Evolutionary conservation across 2,329 filamentous ascomycete genomes (phyloP), one percentile per base, ranked within the genome.

Genomic region (Graphiopsis chlorocephala): DNA sequence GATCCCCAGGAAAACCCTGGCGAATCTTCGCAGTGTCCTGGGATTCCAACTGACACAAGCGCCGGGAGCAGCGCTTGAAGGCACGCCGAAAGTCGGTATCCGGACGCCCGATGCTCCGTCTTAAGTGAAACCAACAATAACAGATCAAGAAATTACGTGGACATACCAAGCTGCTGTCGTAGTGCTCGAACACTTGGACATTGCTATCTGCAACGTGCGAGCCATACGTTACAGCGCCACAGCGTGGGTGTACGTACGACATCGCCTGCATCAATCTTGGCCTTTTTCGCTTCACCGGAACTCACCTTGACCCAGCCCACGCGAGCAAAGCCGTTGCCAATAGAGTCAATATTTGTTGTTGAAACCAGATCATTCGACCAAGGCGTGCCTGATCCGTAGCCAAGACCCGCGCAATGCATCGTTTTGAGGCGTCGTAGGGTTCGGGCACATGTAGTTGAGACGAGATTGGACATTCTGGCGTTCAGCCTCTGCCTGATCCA

Each of bases 261-360:
- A 50, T 28, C 47, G 47, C 45, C 48, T 20, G 38, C n/a, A 23
- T 45, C 38, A n/a, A n/a, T 31, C 50, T 58, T 45, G 31, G 58
- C 42, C 20, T 50, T 33, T 35, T 28, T 20, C 23, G 35, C 55
- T 42, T 15, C 20, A 15, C 17, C 25, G 33, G 48, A 17, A 25
- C 11, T 55, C 33, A 26, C 47, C 48, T 55, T 25, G 11, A 47
- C 12, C 8, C 4, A n/a, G 20, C 17, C 60, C 60, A 62, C 60
- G 60, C 60, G 60, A 62, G 33, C 48, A 45, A 23, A 20, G 23
- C 60, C 60, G 60, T 55, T 62, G 60, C 60, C 60, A 62, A 62
- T 55, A 45, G 23, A 31, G 17, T 25, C 38, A 28, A n/a, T 45
- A 17, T 58, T 11, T 25, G 17, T 28, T 26, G 15, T 38, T n/a